phyloP scores from a whole-genome alignment of 208 protist species.

The Leishmania braziliensis region DNA sequence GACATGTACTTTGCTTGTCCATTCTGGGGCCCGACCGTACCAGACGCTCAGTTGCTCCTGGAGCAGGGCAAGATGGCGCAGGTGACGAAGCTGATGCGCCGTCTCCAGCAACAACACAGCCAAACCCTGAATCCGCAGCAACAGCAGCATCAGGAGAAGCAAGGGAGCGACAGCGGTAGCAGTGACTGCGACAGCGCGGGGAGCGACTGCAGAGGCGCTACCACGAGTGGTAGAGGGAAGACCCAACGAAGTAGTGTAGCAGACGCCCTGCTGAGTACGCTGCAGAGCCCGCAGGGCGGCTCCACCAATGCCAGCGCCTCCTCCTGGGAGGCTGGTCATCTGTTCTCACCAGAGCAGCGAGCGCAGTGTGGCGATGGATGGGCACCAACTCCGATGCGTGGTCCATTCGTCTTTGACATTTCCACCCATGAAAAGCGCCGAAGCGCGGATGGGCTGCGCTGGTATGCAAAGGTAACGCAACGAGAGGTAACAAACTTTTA shows the following conservation, averaged over 20 bases:
- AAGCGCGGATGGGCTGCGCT: conserved; percentile 27
- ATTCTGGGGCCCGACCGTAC: conserved; percentile 39
- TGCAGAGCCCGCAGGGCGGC: conserved; percentile 8
- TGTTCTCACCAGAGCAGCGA: conserved; percentile 30
- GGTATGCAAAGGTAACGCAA: conserved; percentile 22
- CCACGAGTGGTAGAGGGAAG: neutral
- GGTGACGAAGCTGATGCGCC: conserved; percentile 33
- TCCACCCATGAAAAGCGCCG: conserved; percentile 12
- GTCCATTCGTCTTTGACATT: conserved; percentile 27
- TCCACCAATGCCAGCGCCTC: neutral
- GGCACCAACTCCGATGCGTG: conserved; percentile 31
- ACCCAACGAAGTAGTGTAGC: neutral
- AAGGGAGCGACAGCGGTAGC: neutral
- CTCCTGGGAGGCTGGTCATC: conserved; percentile 14
- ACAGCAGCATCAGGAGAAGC: neutral
- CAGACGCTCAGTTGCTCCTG: conserved; percentile 38
- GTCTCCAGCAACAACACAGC: conserved; percentile 10
- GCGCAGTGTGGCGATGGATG: conserved; percentile 28
- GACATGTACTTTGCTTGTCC: conserved; percentile 48
- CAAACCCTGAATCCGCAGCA: neutral
- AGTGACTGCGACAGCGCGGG: neutral
- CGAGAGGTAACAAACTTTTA: conserved; percentile 14
- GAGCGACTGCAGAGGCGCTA: neutral
- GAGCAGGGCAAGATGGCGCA: conserved; percentile 53
- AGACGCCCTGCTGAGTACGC: neutral